Evolutionary conservation across 176 grass and related monocot genomes (phyloP).

Genomic region (Musa itinerans): DNA sequence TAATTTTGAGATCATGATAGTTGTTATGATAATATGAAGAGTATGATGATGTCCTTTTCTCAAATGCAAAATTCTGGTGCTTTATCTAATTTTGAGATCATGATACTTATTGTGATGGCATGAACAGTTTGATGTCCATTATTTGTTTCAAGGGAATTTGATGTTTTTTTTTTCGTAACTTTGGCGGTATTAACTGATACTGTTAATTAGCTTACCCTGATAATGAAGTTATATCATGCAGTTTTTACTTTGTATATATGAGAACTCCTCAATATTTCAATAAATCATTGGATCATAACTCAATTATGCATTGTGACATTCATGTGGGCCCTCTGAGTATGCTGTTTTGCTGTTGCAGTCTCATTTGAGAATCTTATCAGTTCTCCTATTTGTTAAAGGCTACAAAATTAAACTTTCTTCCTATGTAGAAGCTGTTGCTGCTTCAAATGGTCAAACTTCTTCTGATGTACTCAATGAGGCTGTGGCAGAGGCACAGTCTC

Average conservation of each 20-base stretch:
- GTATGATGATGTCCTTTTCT: not conserved
- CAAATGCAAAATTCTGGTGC: not conserved
- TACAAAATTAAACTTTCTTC: not conserved
- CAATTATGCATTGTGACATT: too few species aligned
- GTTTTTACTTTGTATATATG: too few species aligned
- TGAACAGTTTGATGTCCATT: not conserved
- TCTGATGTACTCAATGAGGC: slow-evolving; percentile 46
- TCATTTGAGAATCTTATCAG: not conserved
- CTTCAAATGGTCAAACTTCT: slow-evolving; percentile 28
- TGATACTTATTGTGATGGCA: not conserved
- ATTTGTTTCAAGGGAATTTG: not conserved
- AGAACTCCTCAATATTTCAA: too few species aligned
- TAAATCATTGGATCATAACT: not conserved
- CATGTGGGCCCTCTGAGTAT: not conserved
- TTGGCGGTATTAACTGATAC: too few species aligned
- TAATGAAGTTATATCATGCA: too few species aligned
- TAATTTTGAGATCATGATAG: not conserved
- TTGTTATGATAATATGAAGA: too few species aligned
- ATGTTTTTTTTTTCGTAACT: not conserved
- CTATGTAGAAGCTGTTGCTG: slow-evolving; percentile 23
- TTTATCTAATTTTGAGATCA: slow-evolving; percentile 1
- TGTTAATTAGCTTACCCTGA: too few species aligned
- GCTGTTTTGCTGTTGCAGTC: not conserved
- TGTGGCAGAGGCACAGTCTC: slow-evolving; percentile 35
- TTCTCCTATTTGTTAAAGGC: not conserved